Base-by-base conservation (phyloP, 768 basidiomycete species). In the Mycena crocata region DNA sequence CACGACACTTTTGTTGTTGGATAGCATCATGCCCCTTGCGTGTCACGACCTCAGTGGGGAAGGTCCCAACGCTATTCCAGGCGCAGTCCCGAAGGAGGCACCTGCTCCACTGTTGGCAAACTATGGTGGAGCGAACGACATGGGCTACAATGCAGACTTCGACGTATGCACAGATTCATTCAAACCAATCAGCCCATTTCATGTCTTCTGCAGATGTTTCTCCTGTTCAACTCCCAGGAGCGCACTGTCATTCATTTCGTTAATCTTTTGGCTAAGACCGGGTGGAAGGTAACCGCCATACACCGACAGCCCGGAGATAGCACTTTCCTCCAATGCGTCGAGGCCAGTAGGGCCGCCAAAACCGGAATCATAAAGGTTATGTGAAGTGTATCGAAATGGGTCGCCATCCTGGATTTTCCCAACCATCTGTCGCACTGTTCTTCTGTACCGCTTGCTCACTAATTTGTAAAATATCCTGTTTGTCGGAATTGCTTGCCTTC, bases 1-100 rank as follows among this genome's bases (percentile, higher is more conserved):
- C 2, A 85, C 84, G 15, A 81, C 72, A 30, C 75, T 86, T 19
- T 48, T 87, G 31, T 45, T 86, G 9, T 72, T 84, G 24, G 86
- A 86, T 37, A 77, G 73, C 52, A 70, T 85, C 30, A 49, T 81
- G 52, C 79, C 81, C 3, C 79, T 77, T 45, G 78, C 77, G 12
- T 81, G 80, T 55, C 74, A 72, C 21, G 75, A 79, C 56, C 72
- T 76, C 8, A 64, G 54, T 35, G 69, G 61, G 1, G 72, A 71
- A 21, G 68, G 62, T 21, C 61, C 62, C 6, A 17, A 70, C 28
- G 64, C 37, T 40, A 74, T 78, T 31, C 71, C 74, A 19, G 76
- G 75, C 2, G 65, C 62, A 2, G 71, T 65, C n/a, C 69, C 72
- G 1, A 54, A 55, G 3, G 75, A 78, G 26, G 79, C 80, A 0